phyloP scores from a whole-genome alignment of 2,329 filamentous ascomycete species.

The Chaetomiaceae sp. region DNA sequence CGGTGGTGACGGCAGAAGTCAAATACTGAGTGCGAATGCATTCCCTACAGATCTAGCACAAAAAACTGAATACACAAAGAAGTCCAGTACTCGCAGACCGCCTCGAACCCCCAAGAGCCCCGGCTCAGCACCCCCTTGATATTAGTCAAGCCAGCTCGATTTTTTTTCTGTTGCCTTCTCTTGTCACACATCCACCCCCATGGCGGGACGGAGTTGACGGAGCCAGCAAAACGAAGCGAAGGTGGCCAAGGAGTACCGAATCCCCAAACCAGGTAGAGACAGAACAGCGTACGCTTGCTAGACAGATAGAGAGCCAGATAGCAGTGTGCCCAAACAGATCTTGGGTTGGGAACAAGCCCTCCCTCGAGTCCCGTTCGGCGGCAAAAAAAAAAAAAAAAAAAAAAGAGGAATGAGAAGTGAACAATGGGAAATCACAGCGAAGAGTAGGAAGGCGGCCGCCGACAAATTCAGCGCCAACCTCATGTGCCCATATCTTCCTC shows the following conservation, averaged over 20 bases:
- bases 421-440: slow-evolving; percentile 14
- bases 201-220: neutral
- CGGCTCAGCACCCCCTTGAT: neutral
- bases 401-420: slow-evolving; percentile 12
- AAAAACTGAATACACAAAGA: slow-evolving; percentile 5
- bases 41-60: slow-evolving; percentile 1
- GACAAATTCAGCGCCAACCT: neutral
- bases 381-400: slow-evolving; percentile 21
- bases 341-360: neutral
- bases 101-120: neutral
- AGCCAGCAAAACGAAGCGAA: neutral
- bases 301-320: slow-evolving; percentile 4
- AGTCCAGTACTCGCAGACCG: neutral
- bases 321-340: neutral
- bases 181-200: neutral
- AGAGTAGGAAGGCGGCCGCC: neutral
- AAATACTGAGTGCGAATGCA: neutral
- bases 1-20: neutral
- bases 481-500: neutral
- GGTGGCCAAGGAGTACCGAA: neutral
- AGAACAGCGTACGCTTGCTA: slow-evolving; percentile 9
- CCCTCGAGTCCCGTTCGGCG: neutral
- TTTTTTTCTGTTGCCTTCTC: neutral
- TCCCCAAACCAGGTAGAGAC: neutral
- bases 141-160: slow-evolving; percentile 16